These are phyloP conservation scores for Fusarium sp. DNA, from an alignment of 2,329 filamentous ascomycete species.

Conservation along the genomic window DNA sequence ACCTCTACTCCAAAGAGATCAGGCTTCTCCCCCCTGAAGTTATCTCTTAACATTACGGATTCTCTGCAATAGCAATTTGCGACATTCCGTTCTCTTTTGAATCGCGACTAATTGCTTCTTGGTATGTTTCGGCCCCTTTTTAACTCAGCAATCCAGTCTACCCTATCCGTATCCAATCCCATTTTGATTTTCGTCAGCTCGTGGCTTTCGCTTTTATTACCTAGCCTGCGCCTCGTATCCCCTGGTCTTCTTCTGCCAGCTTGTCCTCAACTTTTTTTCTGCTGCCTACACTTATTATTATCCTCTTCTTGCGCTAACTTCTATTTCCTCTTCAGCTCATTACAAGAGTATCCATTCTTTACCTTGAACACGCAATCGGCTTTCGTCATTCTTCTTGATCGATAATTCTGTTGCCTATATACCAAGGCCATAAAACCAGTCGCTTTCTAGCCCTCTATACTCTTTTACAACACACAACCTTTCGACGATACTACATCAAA, in stretches of 20 bases:
- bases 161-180: neutral
- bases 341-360: constrained; percentile 37
- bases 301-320: constrained; percentile 17
- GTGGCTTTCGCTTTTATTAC: constrained; percentile 27
- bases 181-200: constrained; percentile 9
- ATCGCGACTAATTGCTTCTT: constrained; percentile 9
- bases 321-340: constrained; percentile 29
- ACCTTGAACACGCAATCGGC: constrained; percentile 35
- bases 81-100: constrained; percentile 34
- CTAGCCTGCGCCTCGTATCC: constrained; percentile 28
- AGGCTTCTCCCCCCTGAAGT: constrained; percentile 1
- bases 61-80: constrained; percentile 18
- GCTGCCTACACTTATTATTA: constrained; percentile 26
- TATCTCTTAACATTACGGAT: constrained; percentile 4
- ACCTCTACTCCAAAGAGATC: neutral
- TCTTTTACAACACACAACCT: constrained; percentile 13
- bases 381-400: constrained; percentile 37
- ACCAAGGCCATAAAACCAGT: constrained; percentile 33
- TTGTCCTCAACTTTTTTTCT: constrained; percentile 39
- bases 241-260: constrained; percentile 37
- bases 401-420: constrained; percentile 44
- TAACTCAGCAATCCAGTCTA: neutral
- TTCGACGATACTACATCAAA: constrained; percentile 22
- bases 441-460: constrained; percentile 21
- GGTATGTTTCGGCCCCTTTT: constrained; percentile 25